phyloP scores from a whole-genome alignment of 2,329 filamentous ascomycete species.

The Cytospora chrysosperma region DNA sequence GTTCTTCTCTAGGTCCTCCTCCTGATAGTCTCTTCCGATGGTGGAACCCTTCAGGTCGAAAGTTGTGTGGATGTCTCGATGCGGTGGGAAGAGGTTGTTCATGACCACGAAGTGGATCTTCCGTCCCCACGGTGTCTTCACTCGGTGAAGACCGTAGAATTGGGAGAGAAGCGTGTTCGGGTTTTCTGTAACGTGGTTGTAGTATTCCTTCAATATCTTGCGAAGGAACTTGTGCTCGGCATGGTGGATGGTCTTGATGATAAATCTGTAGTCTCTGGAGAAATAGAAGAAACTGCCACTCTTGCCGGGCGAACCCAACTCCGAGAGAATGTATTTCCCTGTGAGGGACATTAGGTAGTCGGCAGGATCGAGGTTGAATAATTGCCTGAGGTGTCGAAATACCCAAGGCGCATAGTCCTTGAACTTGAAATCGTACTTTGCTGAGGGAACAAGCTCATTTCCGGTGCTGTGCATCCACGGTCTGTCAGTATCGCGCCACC shows the following conservation, averaged over 20 bases:
- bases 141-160: conserved; percentile 94
- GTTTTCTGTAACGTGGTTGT: conserved; percentile 83
- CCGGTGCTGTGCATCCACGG: conserved; percentile 66
- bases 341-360: conserved; percentile 98
- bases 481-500: conserved; percentile 34
- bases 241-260: conserved; percentile 99
- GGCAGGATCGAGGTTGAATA: conserved; percentile 89
- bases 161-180: conserved; percentile 96
- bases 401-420: conserved; percentile 99
- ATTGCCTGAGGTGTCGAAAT: conserved; percentile 84
- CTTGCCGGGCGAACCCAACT: conserved; percentile 94
- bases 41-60: conserved; percentile 98
- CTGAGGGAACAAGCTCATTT: conserved; percentile 94
- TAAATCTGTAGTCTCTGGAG: conserved; percentile 98
- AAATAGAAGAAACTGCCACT: conserved; percentile 99
- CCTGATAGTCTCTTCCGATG: conserved; percentile 84
- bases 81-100: conserved; percentile 98
- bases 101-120: conserved; percentile 99
- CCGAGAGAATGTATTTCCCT: conserved; percentile 97
- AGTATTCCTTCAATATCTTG: conserved; percentile 87
- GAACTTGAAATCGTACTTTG: conserved; percentile 99
- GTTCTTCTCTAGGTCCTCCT: conserved; percentile 84
- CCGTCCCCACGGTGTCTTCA: conserved; percentile 96
- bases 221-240: conserved; percentile 85
- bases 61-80: conserved; percentile 94